Evolutionary conservation across 345 rosid genomes (phyloP).

Genomic region (Theobroma cacao): DNA sequence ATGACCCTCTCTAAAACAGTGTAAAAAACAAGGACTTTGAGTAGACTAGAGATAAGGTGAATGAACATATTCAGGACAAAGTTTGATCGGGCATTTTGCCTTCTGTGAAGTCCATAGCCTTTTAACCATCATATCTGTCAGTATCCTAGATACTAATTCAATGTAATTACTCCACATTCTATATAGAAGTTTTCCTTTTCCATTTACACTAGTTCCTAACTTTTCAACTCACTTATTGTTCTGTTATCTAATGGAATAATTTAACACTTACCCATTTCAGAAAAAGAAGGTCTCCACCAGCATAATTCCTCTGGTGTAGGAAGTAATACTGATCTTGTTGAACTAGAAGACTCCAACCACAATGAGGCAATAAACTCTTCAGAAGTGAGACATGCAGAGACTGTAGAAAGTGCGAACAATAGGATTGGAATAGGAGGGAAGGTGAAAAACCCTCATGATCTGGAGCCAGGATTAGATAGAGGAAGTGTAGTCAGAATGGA

Average conservation of each 20-base stretch:
- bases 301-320: constrained; percentile 2
- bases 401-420: neutral
- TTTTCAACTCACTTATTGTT: no score
- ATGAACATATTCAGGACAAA: neutral
- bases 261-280: constrained; percentile 25
- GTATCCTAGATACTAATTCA: neutral
- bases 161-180: neutral
- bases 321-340: constrained; percentile 27
- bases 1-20: neutral
- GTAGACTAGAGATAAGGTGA: neutral
- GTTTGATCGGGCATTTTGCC: neutral
- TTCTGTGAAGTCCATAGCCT: neutral
- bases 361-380: neutral
- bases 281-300: constrained; percentile 32
- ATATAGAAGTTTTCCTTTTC: neutral
- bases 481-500: constrained; percentile 31
- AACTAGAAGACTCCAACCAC: constrained; percentile 24
- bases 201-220: neutral
- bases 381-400: constrained; percentile 4
- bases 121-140: neutral
- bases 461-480: constrained; percentile 24
- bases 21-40: neutral
- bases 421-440: constrained; percentile 5
- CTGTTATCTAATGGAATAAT: neutral
- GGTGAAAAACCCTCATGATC: neutral